These are phyloP conservation scores for Alternaria incomplexa DNA, from an alignment of 2,329 filamentous ascomycete genomes.

Conservation along the genomic window DNA sequence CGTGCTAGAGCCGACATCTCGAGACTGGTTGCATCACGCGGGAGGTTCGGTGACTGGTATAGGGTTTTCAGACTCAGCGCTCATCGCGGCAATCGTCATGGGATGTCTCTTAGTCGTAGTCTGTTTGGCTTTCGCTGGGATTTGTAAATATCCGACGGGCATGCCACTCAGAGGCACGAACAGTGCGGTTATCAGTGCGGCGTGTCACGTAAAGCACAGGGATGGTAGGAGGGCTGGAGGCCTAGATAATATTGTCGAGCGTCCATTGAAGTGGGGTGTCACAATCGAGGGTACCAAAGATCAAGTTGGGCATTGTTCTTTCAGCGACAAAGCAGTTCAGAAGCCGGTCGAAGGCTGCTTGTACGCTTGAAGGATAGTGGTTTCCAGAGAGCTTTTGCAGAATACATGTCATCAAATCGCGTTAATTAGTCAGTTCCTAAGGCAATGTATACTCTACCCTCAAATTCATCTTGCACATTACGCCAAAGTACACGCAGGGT, in stretches of 20 bases:
- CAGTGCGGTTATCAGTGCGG: not conserved
- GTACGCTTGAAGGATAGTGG: not conserved
- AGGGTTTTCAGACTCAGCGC: not conserved
- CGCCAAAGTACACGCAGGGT: too few species aligned
- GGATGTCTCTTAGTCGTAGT: not conserved
- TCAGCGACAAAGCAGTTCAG: not conserved
- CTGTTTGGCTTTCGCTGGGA: fast-evolving
- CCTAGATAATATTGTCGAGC: fast-evolving
- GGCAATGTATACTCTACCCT: too few species aligned
- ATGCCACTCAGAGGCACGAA: not conserved
- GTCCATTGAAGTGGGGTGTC: not conserved
- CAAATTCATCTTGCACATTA: too few species aligned
- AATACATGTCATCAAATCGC: too few species aligned
- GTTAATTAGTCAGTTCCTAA: too few species aligned
- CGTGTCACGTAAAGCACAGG: not conserved
- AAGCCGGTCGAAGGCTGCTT: not conserved
- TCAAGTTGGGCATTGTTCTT: not conserved
- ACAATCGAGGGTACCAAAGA: not conserved
- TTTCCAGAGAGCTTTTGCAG: too few species aligned
- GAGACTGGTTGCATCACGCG: too few species aligned
- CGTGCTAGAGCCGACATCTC: not conserved
- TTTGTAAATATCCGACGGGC: not conserved
- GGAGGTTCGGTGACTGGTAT: not conserved
- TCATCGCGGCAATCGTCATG: not conserved
- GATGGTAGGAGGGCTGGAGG: not conserved